These are phyloP conservation scores for Kazachstania africana DNA, from an alignment of 805 yeast species.

Conservation along the genomic window DNA sequence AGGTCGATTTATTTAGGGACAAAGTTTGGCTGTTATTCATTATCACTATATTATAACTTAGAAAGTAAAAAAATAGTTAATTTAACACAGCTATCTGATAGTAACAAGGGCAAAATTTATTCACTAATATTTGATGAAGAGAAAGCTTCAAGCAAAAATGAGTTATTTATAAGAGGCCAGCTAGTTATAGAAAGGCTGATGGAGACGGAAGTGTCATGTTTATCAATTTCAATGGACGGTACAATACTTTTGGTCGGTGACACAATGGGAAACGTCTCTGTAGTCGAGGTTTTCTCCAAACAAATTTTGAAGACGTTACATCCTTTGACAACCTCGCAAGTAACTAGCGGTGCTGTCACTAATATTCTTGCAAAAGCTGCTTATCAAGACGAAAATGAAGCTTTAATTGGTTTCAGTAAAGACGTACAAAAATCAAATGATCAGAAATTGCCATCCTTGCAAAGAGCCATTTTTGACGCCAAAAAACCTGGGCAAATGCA, in stretches of 20 bases:
- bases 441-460: conserved; percentile 48
- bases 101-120: conserved; percentile 26
- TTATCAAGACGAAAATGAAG: conserved; percentile 1
- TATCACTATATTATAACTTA: conserved; percentile 23
- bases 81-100: conserved; percentile 34
- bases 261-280: conserved; percentile 49
- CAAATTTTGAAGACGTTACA: conserved; percentile 50
- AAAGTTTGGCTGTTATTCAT: conserved; percentile 36
- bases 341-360: conserved; percentile 17
- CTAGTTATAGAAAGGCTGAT: conserved; percentile 14
- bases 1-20: conserved; percentile 65
- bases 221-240: conserved; percentile 64
- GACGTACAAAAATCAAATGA: not conserved
- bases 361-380: conserved; percentile 12
- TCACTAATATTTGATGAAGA: conserved; percentile 43
- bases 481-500: conserved; percentile 30
- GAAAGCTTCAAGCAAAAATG: conserved; percentile 13
- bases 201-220: conserved; percentile 34
- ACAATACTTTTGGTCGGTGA: conserved; percentile 66
- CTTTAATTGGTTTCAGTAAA: conserved; percentile 1
- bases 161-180: conserved; percentile 19
- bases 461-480: conserved; percentile 42
- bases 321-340: conserved; percentile 18
- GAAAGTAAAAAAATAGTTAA: conserved; percentile 34
- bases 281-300: conserved; percentile 58